Conservation (phyloP, 768 basidiomycete species). For the Leccinum arenicola region DNA sequence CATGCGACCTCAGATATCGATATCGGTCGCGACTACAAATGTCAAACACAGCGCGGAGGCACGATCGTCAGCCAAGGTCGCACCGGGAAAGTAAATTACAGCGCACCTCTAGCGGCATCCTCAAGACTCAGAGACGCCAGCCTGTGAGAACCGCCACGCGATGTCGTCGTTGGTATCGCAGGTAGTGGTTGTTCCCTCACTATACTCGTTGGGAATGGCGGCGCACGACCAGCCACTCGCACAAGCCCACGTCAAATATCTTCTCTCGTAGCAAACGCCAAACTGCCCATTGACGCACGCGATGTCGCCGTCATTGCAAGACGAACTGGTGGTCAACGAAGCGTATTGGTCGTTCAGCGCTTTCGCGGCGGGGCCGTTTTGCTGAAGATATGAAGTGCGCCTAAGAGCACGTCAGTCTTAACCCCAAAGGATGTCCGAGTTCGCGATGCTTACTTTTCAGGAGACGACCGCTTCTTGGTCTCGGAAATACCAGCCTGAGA, state of each 20-base stretch:
- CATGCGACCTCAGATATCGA: not conserved
- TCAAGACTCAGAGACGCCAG: constrained; percentile 19
- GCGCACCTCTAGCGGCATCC: constrained; percentile 1
- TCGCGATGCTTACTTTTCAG: not conserved
- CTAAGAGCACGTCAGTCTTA: constrained; percentile 3
- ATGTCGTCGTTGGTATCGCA: constrained; percentile 19
- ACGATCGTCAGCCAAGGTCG: not conserved
- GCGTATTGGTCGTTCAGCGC: constrained; percentile 24
- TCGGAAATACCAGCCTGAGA: constrained; percentile 14
- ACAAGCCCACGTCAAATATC: constrained; percentile 15
- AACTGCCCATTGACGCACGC: constrained; percentile 22
- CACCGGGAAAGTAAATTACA: not conserved
- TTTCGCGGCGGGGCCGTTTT: constrained; percentile 26
- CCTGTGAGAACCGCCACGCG: constrained; percentile 16
- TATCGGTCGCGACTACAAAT: not conserved
- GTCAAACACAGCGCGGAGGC: not conserved
- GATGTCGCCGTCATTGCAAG: constrained; percentile 16
- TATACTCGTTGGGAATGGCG: constrained; percentile 23
- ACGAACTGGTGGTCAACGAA: constrained; percentile 12
- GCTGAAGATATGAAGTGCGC: constrained; percentile 19
- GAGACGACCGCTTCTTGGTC: constrained; percentile 8
- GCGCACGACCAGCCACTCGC: constrained; percentile 17
- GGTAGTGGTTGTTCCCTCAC: constrained; percentile 17
- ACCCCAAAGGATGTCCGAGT: not conserved
- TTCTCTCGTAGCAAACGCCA: constrained; percentile 14